Conservation (phyloP, 306 rosid genomes). For the Dalbergia cochinchinensis region DNA sequence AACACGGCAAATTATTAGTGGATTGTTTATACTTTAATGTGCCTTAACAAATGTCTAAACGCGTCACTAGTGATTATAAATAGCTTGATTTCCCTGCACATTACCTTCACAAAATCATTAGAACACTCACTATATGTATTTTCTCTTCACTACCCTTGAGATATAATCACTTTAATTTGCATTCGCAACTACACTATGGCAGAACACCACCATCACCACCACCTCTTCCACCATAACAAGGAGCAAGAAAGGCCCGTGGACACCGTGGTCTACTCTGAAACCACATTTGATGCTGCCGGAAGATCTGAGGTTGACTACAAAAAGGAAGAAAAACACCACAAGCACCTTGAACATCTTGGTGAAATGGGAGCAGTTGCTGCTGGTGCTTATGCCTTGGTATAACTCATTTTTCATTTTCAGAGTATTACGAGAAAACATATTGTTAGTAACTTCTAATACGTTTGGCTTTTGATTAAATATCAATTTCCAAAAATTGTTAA, state of each 20-base stretch:
- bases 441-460: neutral
- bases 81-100: neutral
- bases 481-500: neutral
- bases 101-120: neutral
- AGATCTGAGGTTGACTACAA: conserved; percentile 24
- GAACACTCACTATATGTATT: neutral
- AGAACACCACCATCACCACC: conserved; percentile 34
- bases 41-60: neutral
- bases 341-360: conserved; percentile 36
- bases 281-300: conserved; percentile 12
- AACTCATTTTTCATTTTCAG: neutral
- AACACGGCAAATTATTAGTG: neutral
- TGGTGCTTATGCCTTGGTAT: conserved; percentile 42
- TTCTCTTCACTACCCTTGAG: neutral
- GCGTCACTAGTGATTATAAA: neutral
- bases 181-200: conserved; percentile 23
- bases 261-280: neutral
- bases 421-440: neutral
- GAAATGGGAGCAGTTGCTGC: conserved; percentile 27
- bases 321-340: conserved; percentile 47
- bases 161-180: neutral
- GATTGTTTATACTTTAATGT: neutral
- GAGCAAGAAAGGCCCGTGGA: conserved; percentile 1
- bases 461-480: neutral
- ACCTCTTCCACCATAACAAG: conserved; percentile 34